Percentiles rank a stretch among this genome's conserved stretches.
Conservation (phyloP, 2,329 filamentous ascomycete genomes). For the Beauveria rudraprayagi region DNA sequence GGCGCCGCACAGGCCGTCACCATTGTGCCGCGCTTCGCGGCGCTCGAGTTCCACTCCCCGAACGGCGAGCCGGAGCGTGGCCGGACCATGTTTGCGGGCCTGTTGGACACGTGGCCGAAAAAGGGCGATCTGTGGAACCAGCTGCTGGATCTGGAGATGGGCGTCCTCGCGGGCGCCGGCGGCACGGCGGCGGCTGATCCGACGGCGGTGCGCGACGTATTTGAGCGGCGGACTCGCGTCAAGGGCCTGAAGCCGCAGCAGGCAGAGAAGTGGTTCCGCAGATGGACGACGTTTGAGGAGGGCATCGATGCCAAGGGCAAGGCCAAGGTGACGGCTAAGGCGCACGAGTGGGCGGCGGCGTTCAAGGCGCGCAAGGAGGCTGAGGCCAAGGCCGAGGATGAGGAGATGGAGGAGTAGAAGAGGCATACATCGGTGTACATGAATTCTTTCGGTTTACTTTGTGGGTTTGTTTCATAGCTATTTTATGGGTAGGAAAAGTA, state of each 20-base stretch:
- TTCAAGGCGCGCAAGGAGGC: conserved; percentile 38
- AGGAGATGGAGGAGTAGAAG: conserved; percentile 26
- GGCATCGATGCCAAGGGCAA: conserved; percentile 57
- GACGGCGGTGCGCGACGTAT: conserved; percentile 63
- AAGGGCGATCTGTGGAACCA: conserved; percentile 90
- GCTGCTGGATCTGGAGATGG: conserved; percentile 76
- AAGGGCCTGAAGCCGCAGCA: conserved; percentile 72
- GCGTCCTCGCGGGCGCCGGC: conserved; percentile 24
- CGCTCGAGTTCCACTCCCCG: conserved; percentile 79
- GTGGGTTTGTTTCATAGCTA: neutral
- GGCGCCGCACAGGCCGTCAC: conserved; percentile 55
- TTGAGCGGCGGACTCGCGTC: conserved; percentile 66
- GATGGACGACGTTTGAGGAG: conserved; percentile 87
- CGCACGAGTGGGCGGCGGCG: conserved; percentile 59
- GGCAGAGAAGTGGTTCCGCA: conserved; percentile 81
- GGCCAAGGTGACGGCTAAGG: conserved; percentile 63
- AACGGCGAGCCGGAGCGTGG: conserved; percentile 83
- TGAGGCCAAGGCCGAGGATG: conserved; percentile 23
- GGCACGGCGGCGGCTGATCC: conserved; percentile 38
- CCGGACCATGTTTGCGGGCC: conserved; percentile 85
- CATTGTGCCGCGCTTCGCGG: conserved; percentile 80
- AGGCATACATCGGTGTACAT: conserved; percentile 7
- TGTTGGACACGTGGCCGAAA: conserved; percentile 79
- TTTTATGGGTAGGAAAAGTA: conserved; percentile 12
- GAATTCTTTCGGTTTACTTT: neutral